Conservation (phyloP, 2,329 filamentous ascomycete species). For the Colletotrichum nymphaeae region DNA sequence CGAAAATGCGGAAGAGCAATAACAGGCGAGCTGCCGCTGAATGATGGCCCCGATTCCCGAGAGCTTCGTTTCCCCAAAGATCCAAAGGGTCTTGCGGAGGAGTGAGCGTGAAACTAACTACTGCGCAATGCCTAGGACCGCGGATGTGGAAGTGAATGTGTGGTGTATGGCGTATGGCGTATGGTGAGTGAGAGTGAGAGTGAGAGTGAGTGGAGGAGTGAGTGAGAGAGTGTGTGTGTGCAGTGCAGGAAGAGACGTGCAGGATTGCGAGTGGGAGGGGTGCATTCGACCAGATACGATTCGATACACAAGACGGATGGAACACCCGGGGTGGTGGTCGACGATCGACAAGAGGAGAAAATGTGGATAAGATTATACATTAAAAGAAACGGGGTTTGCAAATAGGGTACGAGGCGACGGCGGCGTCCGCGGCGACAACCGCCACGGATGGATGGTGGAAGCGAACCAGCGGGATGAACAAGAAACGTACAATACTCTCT, state of each 20-base stretch:
- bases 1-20: slow-evolving; percentile 7
- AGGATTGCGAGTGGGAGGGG: slow-evolving; percentile 14
- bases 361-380: slow-evolving; percentile 28
- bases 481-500: neutral
- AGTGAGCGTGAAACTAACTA: neutral
- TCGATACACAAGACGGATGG: slow-evolving; percentile 28
- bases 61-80: neutral
- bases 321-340: slow-evolving; percentile 16
- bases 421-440: neutral
- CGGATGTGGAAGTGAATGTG: neutral
- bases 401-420: neutral
- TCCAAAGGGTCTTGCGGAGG: neutral
- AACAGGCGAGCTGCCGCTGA: neutral
- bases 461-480: neutral
- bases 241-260: slow-evolving; percentile 9
- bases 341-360: slow-evolving; percentile 32
- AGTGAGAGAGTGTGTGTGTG: neutral
- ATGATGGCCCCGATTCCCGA: slow-evolving; percentile 5
- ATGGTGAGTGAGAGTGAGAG: neutral
- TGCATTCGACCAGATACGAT: slow-evolving; percentile 29
- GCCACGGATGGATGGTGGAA: neutral
- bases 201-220: neutral
- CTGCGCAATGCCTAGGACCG: neutral
- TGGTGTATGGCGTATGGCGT: neutral
- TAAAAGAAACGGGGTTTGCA: slow-evolving; percentile 7